These are phyloP conservation scores for Polyrhizophydium stewartii DNA, from an alignment of 371 early-diverging fungal species.

Conservation along the genomic window DNA sequence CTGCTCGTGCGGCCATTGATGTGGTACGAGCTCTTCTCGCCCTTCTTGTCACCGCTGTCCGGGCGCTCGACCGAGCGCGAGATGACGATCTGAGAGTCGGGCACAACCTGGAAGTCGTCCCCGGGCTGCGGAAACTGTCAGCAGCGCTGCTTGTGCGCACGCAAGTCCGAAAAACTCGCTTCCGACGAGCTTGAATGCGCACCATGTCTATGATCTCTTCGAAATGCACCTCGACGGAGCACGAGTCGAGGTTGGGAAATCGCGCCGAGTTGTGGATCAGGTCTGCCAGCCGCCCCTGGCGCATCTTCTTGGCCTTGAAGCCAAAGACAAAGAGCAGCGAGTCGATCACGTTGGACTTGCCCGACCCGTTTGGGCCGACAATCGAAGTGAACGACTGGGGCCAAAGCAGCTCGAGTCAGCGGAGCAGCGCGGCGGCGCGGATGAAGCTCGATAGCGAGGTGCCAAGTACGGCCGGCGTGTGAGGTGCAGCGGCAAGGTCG, in stretches of 20 bases:
- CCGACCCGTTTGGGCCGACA: slow-evolving; percentile 99
- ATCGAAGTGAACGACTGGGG: slow-evolving; percentile 72
- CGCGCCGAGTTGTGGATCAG: slow-evolving; percentile 94
- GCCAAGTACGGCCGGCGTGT: too few relatives aligned
- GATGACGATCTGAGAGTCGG: slow-evolving; percentile 70
- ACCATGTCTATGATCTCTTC: slow-evolving; percentile 79
- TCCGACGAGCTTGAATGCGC: too few relatives aligned
- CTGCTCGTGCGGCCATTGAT: slow-evolving; percentile 70
- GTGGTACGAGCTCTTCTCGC: slow-evolving; percentile 44
- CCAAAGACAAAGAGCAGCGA: slow-evolving; percentile 99
- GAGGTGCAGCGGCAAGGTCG: too few relatives aligned
- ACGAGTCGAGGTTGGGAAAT: slow-evolving; percentile 61
- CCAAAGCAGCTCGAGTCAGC: not conserved
- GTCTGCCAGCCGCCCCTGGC: slow-evolving; percentile 94
- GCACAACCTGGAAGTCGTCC: slow-evolving; percentile 59
- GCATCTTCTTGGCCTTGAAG: slow-evolving; percentile 97
- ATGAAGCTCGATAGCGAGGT: too few relatives aligned
- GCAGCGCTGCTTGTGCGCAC: too few relatives aligned
- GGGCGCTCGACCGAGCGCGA: slow-evolving; percentile 60
- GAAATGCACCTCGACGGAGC: slow-evolving; percentile 95
- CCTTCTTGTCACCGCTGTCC: slow-evolving; percentile 30
- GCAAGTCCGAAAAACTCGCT: too few relatives aligned
- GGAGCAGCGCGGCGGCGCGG: too few relatives aligned
- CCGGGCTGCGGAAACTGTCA: too few relatives aligned
- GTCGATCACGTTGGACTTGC: slow-evolving; percentile 99